These are phyloP conservation scores for Lepidopterella palustris DNA, from an alignment of 495 filamentous ascomycete species.

Conservation along the genomic window DNA sequence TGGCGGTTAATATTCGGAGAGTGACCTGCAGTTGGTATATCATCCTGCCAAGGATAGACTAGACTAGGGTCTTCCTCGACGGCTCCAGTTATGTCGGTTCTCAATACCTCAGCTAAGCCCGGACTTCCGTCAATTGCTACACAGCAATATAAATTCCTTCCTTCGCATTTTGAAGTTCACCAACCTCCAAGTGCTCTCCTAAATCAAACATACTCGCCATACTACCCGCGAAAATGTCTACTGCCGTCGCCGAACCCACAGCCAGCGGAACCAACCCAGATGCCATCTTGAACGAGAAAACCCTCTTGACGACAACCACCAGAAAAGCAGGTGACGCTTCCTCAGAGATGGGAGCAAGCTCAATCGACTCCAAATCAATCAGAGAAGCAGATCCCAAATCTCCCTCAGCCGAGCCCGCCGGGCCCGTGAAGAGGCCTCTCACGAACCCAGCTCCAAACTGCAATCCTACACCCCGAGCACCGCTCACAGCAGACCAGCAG, in stretches of 20 bases:
- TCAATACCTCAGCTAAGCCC: not conserved
- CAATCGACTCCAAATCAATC: not conserved
- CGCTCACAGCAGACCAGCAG: conserved; percentile 70
- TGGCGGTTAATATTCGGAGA: not conserved
- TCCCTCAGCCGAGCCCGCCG: conserved; percentile 25
- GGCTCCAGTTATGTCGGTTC: no score
- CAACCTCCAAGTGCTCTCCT: no score
- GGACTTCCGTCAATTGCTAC: not conserved
- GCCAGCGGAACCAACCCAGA: not conserved
- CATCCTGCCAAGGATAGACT: no score
- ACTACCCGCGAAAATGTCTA: not conserved
- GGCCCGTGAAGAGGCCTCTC: conserved; percentile 64
- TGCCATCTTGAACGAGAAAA: not conserved
- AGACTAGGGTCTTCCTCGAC: no score
- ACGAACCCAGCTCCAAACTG: conserved; percentile 49
- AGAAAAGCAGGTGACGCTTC: not conserved
- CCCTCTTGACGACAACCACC: not conserved
- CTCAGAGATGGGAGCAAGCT: not conserved
- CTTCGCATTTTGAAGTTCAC: no score
- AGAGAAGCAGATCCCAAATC: not conserved
- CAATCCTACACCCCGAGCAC: conserved; percentile 46
- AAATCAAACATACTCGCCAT: no score
- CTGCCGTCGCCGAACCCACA: not conserved
- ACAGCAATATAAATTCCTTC: no score
- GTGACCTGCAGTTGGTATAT: not conserved